A percentile compares a stretch with the other conserved stretches of the same genome.
These are phyloP conservation scores for Neofusicoccum parvum DNA, from an alignment of 2,329 filamentous ascomycete genomes.

Conservation along the genomic window DNA sequence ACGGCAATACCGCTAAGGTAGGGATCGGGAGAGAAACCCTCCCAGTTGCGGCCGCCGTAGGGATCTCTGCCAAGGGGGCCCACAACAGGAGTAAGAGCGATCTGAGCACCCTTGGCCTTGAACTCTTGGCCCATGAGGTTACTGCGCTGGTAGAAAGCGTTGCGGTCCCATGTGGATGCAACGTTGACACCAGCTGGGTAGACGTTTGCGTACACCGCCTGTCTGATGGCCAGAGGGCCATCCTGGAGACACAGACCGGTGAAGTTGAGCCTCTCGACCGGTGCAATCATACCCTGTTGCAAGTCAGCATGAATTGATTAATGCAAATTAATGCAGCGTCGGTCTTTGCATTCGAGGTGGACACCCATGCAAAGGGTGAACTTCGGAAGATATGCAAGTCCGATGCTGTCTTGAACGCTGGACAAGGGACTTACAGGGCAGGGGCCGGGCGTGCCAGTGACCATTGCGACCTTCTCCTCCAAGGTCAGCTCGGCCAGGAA, in stretches of 20 bases:
- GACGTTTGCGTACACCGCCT: slow-evolving; percentile 31
- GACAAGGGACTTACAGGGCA: slow-evolving; percentile 11
- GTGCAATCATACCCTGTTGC: slow-evolving; percentile 37
- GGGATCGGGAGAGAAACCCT: slow-evolving; percentile 53
- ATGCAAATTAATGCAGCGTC: too few relatives aligned
- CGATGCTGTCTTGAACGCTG: background rate
- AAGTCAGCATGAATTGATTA: slow-evolving; percentile 13
- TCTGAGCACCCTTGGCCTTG: slow-evolving; percentile 40
- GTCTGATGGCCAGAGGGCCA: slow-evolving; percentile 31
- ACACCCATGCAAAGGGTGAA: background rate
- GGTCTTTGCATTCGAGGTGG: too few relatives aligned
- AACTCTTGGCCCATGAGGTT: slow-evolving; percentile 36
- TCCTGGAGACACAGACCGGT: slow-evolving; percentile 45
- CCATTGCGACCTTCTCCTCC: slow-evolving; percentile 42
- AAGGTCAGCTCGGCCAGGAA: slow-evolving; percentile 40
- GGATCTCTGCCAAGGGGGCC: slow-evolving; percentile 47
- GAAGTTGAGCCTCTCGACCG: slow-evolving; percentile 42
- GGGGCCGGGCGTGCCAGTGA: slow-evolving; percentile 29
- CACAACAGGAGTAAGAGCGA: slow-evolving; percentile 45
- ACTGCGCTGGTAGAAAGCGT: slow-evolving; percentile 37
- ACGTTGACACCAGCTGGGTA: slow-evolving; percentile 41
- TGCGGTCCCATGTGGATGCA: slow-evolving; percentile 44
- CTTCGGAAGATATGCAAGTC: background rate
- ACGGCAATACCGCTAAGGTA: slow-evolving; percentile 50
- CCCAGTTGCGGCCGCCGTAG: slow-evolving; percentile 52